Conservation (phyloP, 495 filamentous ascomycete species). For the Aspergillus heteromorphus region DNA sequence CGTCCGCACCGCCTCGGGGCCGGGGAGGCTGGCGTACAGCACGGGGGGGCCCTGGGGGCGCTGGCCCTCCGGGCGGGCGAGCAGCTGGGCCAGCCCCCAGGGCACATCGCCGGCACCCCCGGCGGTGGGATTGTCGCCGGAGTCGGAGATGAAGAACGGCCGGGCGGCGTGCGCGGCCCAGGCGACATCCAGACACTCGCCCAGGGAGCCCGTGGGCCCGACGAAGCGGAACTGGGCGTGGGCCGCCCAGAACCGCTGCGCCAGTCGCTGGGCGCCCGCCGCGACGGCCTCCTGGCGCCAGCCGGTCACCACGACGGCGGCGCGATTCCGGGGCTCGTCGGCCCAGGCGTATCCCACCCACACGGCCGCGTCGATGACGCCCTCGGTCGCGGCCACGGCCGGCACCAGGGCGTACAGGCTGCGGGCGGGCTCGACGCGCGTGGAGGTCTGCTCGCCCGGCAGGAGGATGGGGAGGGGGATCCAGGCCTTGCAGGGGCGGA, state of each 20-base stretch:
- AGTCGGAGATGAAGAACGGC: conserved; percentile 56
- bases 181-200: conserved; percentile 45
- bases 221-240: conserved; percentile 48
- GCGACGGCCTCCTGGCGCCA: conserved; percentile 36
- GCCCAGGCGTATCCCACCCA: conserved; percentile 60
- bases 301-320: conserved; percentile 48
- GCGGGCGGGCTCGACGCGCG: conserved; percentile 49
- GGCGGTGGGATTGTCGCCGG: conserved; percentile 54
- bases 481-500: conserved; percentile 51
- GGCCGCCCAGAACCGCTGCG: conserved; percentile 46
- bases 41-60: conserved; percentile 33
- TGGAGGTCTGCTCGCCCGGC: conserved; percentile 55
- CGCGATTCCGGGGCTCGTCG: conserved; percentile 52
- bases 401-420: conserved; percentile 48
- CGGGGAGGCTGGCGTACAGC: conserved; percentile 55
- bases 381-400: conserved; percentile 32
- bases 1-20: conserved; percentile 37
- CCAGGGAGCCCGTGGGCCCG: conserved; percentile 47
- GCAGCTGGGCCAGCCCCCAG: conserved; percentile 44
- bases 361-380: conserved; percentile 49
- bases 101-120: conserved; percentile 54
- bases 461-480: conserved; percentile 49
- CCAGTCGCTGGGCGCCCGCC: conserved; percentile 39
- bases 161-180: conserved; percentile 35
- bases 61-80: conserved; percentile 45